Percentiles rank a stretch among this genome's conserved stretches.
These are phyloP conservation scores for Leccinellum albellum DNA, from an alignment of 768 basidiomycete genomes.

Conservation along the genomic window DNA sequence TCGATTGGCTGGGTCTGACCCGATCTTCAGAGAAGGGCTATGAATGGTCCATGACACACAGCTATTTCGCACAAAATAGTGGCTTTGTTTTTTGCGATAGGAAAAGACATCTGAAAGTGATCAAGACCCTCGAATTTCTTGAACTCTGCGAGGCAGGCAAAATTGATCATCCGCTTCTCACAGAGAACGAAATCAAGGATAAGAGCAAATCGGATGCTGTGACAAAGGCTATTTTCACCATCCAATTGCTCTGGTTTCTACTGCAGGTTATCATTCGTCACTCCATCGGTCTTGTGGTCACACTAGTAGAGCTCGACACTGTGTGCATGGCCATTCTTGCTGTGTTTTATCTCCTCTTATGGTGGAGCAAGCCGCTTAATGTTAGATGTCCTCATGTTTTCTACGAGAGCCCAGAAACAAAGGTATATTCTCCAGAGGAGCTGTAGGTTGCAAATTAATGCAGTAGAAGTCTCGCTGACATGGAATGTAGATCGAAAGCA, in stretches of 20 bases:
- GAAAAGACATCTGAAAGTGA: background rate
- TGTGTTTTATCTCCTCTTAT: background rate
- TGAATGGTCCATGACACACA: background rate
- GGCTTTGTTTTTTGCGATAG: background rate
- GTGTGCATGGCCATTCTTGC: background rate
- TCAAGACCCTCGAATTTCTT: background rate
- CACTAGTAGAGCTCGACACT: background rate
- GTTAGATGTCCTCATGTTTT: background rate
- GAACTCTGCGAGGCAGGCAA: background rate
- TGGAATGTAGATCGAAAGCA: too few species aligned
- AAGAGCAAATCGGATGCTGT: background rate
- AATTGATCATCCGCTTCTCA: background rate
- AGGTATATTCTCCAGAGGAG: background rate
- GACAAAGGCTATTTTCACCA: background rate
- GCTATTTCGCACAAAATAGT: background rate
- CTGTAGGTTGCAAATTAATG: background rate
- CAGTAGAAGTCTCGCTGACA: too few species aligned
- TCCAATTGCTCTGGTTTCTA: background rate
- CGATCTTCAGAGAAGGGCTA: background rate
- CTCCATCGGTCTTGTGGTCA: background rate
- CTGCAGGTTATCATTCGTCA: background rate
- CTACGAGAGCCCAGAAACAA: background rate
- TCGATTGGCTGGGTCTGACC: background rate
- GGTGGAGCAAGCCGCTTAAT: background rate
- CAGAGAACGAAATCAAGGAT: background rate